Base-by-base conservation (phyloP, 345 rosid species). In the Linum trigynum region DNA sequence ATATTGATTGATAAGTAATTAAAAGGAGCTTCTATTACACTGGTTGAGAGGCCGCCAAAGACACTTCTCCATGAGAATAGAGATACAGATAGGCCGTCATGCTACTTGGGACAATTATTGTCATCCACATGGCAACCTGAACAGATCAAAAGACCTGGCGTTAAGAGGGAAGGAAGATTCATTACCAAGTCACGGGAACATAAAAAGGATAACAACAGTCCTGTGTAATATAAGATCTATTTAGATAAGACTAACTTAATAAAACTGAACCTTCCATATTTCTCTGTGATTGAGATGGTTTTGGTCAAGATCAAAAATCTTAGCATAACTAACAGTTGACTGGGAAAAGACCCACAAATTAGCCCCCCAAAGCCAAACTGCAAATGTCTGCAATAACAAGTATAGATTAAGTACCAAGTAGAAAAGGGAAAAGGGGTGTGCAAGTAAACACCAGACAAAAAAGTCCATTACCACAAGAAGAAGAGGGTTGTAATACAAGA, bases 101-200 rank as follows among this genome's bases (percentile, higher is more conserved):
- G 78, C 99, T 94, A 58, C 91, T 83, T 57, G 96, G 84, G 65
- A 90, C 96, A 58, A 85, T 56, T 58, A 84, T 88, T 61, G 97
- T 94, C 99, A 94, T 94, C 99, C 96, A 94, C 65, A 80, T 86
- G 17, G 97, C 99, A 71, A 92, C 84, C 99, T 94, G 87, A 84
- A 82, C 62, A 68, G 62, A 64, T 40, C 61, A 72, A 69, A 63
- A 40, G 7, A 55, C 14, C 36, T 40, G 11, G 2, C 55, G 43
- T 67, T 32, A 63, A 2, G 32, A 23, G 32, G 16, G 15, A 7
- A n/a, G 6, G 63, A 59, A 57, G 38, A 56, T 15, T 42, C 38
- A 16, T 11, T 5, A 39, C 40, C 23, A 55, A 35, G 32, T 23
- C 32, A 65, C 4, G 37, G 37, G 12, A 12, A 42, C 41, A 17